These are phyloP conservation scores for Paramicrosporidium saccamoebae DNA, from an alignment of 371 early-diverging fungal genomes.

Conservation along the genomic window DNA sequence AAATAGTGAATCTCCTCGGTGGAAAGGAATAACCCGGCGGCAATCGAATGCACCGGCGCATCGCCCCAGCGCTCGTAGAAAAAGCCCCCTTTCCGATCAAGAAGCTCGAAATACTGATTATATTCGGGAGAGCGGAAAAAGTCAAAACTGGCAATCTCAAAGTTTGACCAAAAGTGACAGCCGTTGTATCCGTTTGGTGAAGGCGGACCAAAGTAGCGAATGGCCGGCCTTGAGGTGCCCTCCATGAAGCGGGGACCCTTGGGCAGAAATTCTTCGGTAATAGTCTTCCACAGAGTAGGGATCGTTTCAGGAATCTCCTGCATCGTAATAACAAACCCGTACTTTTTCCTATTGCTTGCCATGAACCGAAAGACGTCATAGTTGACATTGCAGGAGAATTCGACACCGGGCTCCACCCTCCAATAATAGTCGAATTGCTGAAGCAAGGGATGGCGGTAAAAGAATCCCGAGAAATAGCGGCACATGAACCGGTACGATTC, in stretches of 20 bases:
- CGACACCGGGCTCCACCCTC: constrained; percentile 73
- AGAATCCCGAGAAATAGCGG: constrained; percentile 60
- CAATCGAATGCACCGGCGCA: constrained; percentile 77
- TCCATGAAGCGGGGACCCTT: constrained; percentile 12
- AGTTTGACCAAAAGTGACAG: constrained; percentile 8
- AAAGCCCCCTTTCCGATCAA: constrained; percentile 48
- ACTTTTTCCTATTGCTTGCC: constrained; percentile 40
- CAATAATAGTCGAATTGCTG: constrained; percentile 68
- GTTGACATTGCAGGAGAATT: constrained; percentile 47
- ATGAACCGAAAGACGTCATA: constrained; percentile 67
- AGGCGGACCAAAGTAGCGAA: background rate
- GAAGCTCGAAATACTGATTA: constrained; percentile 27
- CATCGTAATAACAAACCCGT: constrained; percentile 42
- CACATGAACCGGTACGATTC: constrained; percentile 82
- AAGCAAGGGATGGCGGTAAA: constrained; percentile 42
- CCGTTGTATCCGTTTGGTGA: constrained; percentile 4
- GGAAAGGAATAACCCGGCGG: constrained; percentile 37
- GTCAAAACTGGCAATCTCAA: constrained; percentile 30
- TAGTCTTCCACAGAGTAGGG: constrained; percentile 34
- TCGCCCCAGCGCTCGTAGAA: constrained; percentile 92
- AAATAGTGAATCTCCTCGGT: constrained; percentile 58
- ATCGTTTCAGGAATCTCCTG: constrained; percentile 41
- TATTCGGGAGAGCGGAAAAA: constrained; percentile 37
- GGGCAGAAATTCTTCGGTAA: constrained; percentile 13
- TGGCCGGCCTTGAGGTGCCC: background rate